Percentiles rank a stretch among this genome's conserved stretches.
Evolutionary conservation across 78 protist genomes (phyloP).

Genomic region (Paratrimastix pyriformis): DNA sequence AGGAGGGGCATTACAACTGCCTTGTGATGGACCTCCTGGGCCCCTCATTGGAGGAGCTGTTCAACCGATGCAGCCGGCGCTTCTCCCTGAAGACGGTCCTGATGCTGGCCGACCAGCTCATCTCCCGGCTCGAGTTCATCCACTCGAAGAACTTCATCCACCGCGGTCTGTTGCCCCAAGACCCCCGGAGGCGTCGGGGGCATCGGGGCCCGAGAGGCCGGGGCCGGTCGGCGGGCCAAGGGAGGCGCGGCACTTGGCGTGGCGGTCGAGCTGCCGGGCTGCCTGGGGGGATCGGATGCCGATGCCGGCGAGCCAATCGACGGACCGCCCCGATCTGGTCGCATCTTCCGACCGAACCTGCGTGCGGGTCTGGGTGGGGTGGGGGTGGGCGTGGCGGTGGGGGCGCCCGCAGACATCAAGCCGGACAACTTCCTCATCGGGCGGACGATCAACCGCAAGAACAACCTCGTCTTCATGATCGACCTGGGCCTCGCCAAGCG

Average conservation of each 20-base stretch:
- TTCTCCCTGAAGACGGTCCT: constrained; percentile 74
- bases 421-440: constrained; percentile 24
- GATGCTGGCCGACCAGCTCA: constrained; percentile 89
- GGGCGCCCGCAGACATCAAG: constrained; percentile 2
- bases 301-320: too few relatives aligned
- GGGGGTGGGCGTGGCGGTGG: background rate
- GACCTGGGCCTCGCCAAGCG: constrained; percentile 22
- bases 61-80: constrained; percentile 73
- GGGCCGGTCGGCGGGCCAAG: too few relatives aligned
- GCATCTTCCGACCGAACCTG: background rate
- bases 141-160: constrained; percentile 46
- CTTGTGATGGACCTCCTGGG: constrained; percentile 93
- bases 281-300: too few relatives aligned
- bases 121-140: constrained; percentile 37
- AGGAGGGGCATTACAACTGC: constrained; percentile 77
- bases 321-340: too few relatives aligned
- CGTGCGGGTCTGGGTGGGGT: background rate
- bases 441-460: background rate
- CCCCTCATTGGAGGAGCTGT: constrained; percentile 88
- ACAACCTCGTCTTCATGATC: background rate
- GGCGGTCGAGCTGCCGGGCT: too few relatives aligned
- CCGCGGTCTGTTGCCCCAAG: constrained; percentile 48
- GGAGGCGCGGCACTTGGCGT: too few relatives aligned
- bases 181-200: too few relatives aligned
- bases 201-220: too few relatives aligned